Conservation (phyloP, 2,329 filamentous ascomycete genomes). For the Aquanectria penicillioides region DNA sequence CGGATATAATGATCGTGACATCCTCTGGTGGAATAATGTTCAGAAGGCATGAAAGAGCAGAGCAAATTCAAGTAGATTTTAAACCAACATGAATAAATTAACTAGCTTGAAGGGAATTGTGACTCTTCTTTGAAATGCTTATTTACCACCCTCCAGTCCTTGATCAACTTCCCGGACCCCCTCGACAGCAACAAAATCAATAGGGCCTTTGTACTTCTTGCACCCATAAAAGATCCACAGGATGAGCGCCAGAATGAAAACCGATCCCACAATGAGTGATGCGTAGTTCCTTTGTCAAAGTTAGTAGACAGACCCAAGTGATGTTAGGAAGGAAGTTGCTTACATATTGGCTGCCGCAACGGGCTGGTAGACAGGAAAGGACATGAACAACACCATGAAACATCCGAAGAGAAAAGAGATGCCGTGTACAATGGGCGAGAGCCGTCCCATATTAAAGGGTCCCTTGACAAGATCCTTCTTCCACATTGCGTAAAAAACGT, state of each 20-base stretch:
- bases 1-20: too few relatives aligned
- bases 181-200: neutral
- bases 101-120: too few relatives aligned
- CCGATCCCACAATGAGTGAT: conserved; percentile 3
- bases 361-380: conserved; percentile 12
- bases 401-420: conserved; percentile 14
- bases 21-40: too few relatives aligned
- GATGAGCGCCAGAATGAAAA: neutral
- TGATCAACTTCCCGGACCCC: neutral
- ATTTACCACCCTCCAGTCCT: neutral
- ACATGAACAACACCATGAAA: conserved; percentile 23
- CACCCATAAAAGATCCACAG: neutral
- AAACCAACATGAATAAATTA: too few relatives aligned
- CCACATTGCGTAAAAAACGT: conserved; percentile 15
- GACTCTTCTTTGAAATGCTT: neutral
- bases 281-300: conserved; percentile 12
- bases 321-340: neutral
- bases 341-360: conserved; percentile 13
- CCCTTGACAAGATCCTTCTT: conserved; percentile 10
- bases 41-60: too few relatives aligned
- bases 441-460: conserved; percentile 7
- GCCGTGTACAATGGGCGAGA: neutral
- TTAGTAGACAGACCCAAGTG: neutral
- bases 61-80: too few relatives aligned
- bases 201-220: neutral